Evolutionary conservation across 129 eudicot genomes (phyloP).

Genomic region (Centella asiatica): DNA sequence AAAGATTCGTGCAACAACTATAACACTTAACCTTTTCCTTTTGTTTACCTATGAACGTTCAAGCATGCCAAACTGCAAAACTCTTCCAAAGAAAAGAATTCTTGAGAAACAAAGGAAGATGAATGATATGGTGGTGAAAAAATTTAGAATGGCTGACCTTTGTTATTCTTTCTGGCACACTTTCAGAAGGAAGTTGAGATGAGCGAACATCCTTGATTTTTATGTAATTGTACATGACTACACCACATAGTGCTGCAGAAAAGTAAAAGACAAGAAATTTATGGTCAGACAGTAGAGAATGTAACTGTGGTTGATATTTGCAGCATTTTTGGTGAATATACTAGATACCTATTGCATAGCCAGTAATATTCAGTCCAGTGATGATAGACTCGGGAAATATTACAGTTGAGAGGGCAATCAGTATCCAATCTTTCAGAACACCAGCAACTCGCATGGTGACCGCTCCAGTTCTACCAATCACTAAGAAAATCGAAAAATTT

Average conservation of each 20-base stretch:
- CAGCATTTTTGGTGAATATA: background rate
- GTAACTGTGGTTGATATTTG: background rate
- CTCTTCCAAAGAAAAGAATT: background rate
- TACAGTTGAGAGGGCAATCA: constrained; percentile 92
- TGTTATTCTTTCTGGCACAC: constrained; percentile 50
- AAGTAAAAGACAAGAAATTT: background rate
- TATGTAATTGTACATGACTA: constrained; percentile 91
- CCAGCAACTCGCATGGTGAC: constrained; percentile 98
- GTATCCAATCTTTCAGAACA: constrained; percentile 95
- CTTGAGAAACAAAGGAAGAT: background rate
- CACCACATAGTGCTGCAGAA: constrained; percentile 78
- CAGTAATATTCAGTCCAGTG: constrained; percentile 80
- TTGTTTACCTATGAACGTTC: too few species aligned
- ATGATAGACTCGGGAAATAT: constrained; percentile 88
- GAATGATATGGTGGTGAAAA: background rate
- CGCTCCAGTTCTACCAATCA: constrained; percentile 97
- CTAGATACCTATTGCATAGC: constrained; percentile 80
- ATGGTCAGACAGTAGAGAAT: background rate
- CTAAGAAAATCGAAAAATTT: constrained; percentile 87
- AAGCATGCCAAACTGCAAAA: too few species aligned
- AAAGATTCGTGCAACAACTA: too few species aligned
- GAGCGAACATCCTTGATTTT: constrained; percentile 76
- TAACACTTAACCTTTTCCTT: too few species aligned
- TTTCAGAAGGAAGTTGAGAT: constrained; percentile 54
- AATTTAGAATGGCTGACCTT: constrained; percentile 37